Base-by-base conservation (phyloP, 805 yeast genomes). In the Metschnikowia sp. region DNA sequence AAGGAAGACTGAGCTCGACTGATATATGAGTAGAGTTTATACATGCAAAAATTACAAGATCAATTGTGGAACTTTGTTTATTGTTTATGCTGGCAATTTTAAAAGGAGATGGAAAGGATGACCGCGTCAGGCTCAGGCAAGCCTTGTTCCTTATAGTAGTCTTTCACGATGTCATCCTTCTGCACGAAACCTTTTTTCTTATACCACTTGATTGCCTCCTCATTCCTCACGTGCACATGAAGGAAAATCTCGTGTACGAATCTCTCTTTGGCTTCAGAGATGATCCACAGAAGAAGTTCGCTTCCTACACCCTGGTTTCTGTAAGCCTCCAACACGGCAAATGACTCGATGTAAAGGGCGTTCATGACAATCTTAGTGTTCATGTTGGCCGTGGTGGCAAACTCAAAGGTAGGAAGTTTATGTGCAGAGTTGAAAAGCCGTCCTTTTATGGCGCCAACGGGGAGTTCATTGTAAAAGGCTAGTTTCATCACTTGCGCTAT, bases 371-470 rank as follows among this genome's bases (percentile, higher is more conserved):
- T 59, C 29, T 62, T 64, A 30, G 66, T 48, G 28, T 51, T 56
- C 32, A 59, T 22, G 22, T 55, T 53, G 22, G 56, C 53, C 11
- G 56, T 54, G 35, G 56, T 60, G 12, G 63, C 53, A n/a, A 47
- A 55, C 36, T 63, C 66, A 34, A 57, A 61, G n/a, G 55, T 52
- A 28, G 63, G 53, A 5, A 72, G 56, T n/a, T 69, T 71, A 39
- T 74, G 70, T 11, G 68, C 56, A 18, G 79, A 70, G 47, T 75
- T 73, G 44, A 76, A 66, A 8, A 74, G 65, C 54, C 71, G 74
- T 46, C 86, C 84, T 50, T 83, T 82, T 41, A 89, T 68, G 4
- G 82, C 84, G 12, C 94, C 96, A 4, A 89, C 92, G 8, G 96
- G 89, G 6, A 86, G 78, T 58, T 86, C 96, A 41, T 84, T 78